Conservation (phyloP, 2,329 filamentous ascomycete species). For the Calonectria multiphialidica region DNA sequence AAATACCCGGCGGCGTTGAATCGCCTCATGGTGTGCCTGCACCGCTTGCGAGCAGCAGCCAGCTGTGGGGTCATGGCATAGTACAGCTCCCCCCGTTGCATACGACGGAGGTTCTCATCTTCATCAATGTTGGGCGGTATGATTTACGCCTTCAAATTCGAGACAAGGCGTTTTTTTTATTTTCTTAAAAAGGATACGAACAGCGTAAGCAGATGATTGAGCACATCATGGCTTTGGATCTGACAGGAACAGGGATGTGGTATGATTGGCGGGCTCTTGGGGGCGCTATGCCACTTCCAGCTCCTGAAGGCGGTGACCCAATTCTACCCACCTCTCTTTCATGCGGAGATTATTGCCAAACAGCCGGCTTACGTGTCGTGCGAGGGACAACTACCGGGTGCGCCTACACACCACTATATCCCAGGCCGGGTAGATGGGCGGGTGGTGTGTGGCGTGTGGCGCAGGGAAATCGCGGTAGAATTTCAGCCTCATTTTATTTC, state of each 20-base stretch:
- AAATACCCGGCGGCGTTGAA: conserved; percentile 75
- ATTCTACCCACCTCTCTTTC: neutral
- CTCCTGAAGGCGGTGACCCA: neutral
- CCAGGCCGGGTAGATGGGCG: neutral
- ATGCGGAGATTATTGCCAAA: neutral
- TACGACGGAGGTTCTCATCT: conserved; percentile 64
- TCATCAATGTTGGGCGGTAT: conserved; percentile 47
- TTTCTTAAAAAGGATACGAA: too few relatives aligned
- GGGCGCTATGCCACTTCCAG: neutral
- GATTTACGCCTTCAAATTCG: neutral
- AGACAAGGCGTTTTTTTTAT: neutral
- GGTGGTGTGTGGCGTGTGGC: neutral
- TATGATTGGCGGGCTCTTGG: too few relatives aligned
- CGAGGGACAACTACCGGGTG: neutral
- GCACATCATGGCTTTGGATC: neutral
- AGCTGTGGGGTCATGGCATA: conserved; percentile 79
- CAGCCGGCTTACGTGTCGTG: neutral
- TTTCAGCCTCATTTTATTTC: neutral
- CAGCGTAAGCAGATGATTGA: neutral
- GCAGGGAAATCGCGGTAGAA: neutral
- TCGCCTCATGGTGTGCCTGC: conserved; percentile 68
- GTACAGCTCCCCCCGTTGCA: conserved; percentile 79
- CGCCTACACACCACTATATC: neutral
- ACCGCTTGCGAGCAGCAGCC: conserved; percentile 70
- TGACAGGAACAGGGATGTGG: neutral